Base-by-base conservation (phyloP, 2,329 filamentous ascomycete species). In the Fusarium mundagurra region DNA sequence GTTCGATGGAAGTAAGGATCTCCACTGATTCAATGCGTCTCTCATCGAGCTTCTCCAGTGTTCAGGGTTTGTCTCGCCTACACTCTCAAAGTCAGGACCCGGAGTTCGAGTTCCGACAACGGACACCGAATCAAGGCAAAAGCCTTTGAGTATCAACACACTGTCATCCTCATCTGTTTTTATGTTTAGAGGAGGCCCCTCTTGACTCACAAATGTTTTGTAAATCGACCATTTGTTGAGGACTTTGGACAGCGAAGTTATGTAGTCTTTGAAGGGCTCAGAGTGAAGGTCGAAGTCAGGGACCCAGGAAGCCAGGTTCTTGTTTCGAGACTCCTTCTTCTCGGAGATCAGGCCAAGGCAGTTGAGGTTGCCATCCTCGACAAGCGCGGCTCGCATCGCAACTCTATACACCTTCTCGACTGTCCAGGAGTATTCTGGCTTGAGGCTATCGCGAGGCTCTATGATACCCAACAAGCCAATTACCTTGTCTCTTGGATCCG, bases 261-360 rank as follows among this genome's bases (percentile, higher is more conserved):
- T 44, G 22, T 65, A 38, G 16, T 58, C 44, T 3, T 27, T 20
- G 22, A 39, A 43, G 27, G 48, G 33, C 14, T 34, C 38, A 2
- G 44, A 58, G 33, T 67, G 61, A 8, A 57, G 34, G 20, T 33
- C 24, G 44, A 67, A 59, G 18, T 67, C 64, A 5, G 61, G 31
- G 10, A 67, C 64, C 64, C 61, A 65, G 6, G 61, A 67, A 5
- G 31, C 20, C 5, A 67, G 6, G 3, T 8, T 36, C 9, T 51
- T 64, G 13, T 65, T 51, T 11, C 64, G 45, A 18, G 17, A 34
- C 10, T 33, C 18, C 8, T 22, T 58, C 12, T 29, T 18, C 11
- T 67, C 64, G 2, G 64, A 65, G 9, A 67, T 67, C 2, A 67
- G n/a, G 6, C 64, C 64, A 44, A 67, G 50, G 13, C 64, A 65